Percentiles rank a stretch among this genome's conserved stretches.
Conservation (phyloP, 768 basidiomycete species). For the Trametes villosa region DNA sequence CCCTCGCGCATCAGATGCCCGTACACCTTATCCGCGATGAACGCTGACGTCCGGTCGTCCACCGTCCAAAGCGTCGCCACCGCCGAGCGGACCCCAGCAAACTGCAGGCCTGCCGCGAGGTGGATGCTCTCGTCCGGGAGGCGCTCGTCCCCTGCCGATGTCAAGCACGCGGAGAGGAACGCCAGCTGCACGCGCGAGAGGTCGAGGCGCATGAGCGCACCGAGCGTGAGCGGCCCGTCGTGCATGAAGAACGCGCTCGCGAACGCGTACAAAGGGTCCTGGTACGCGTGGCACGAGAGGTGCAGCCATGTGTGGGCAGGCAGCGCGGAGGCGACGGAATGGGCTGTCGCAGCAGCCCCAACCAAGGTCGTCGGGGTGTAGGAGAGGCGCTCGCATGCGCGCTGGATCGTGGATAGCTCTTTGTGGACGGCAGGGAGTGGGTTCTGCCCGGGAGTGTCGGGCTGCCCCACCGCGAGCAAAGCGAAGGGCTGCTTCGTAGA, state of each 20-base stretch:
- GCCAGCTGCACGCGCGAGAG: slow-evolving; percentile 8
- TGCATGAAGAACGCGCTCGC: slow-evolving; percentile 6
- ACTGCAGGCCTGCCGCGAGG: slow-evolving; percentile 22
- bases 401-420: not conserved
- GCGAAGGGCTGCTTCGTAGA: not conserved
- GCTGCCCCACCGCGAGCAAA: not conserved
- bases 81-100: slow-evolving; percentile 19
- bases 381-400: not conserved
- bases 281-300: slow-evolving; percentile 5
- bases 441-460: not conserved
- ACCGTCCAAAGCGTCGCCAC: slow-evolving; percentile 23
- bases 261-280: not conserved
- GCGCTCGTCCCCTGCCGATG: slow-evolving; percentile 2
- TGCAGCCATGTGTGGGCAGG: slow-evolving; percentile 5
- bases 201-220: slow-evolving; percentile 8
- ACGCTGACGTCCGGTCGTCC: slow-evolving; percentile 11
- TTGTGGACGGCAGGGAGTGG: slow-evolving; percentile 1
- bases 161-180: slow-evolving; percentile 8
- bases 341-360: not conserved
- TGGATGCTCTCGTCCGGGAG: slow-evolving; percentile 19
- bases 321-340: slow-evolving; percentile 5
- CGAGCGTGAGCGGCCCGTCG: not conserved
- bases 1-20: not conserved
- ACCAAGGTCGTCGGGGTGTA: not conserved
- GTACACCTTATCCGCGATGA: slow-evolving; percentile 11